Evolutionary conservation across 2,329 filamentous ascomycete species (phyloP).

Genomic region (Scorias spongiosa): DNA sequence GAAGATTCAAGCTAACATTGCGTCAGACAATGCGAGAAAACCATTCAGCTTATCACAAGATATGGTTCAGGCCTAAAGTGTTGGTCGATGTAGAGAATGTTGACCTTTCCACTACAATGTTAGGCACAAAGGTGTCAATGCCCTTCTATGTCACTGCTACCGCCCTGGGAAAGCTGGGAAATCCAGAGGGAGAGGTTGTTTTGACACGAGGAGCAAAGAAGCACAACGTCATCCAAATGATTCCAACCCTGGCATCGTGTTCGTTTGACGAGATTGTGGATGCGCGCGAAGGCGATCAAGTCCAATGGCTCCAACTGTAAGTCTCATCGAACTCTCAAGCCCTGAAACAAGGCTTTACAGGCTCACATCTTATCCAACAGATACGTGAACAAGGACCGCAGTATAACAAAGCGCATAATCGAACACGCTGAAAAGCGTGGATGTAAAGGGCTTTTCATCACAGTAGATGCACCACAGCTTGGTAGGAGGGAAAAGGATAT

Average conservation of each 20-base stretch:
- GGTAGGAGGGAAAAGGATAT: conserved; percentile 95
- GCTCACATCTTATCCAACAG: background rate
- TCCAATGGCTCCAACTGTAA: conserved; percentile 82
- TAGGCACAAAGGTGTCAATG: conserved; percentile 67
- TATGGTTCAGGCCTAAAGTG: conserved; percentile 86
- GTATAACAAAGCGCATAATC: conserved; percentile 79
- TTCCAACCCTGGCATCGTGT: conserved; percentile 89
- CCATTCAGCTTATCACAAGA: conserved; percentile 88
- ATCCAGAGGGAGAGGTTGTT: conserved; percentile 86
- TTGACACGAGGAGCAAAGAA: conserved; percentile 70
- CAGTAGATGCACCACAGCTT: conserved; percentile 90
- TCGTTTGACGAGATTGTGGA: conserved; percentile 96
- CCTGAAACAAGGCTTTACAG: background rate
- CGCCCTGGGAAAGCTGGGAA: conserved; percentile 83
- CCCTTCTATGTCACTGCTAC: conserved; percentile 97
- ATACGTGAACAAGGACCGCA: conserved; percentile 74
- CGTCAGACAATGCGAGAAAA: conserved; percentile 81
- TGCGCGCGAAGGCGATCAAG: conserved; percentile 60
- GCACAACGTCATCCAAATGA: conserved; percentile 95
- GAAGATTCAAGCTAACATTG: conserved; percentile 7
- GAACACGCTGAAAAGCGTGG: conserved; percentile 81
- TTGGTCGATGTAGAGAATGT: conserved; percentile 81
- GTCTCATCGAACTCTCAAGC: conserved; percentile 36
- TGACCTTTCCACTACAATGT: conserved; percentile 82
- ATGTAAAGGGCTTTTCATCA: conserved; percentile 94